phyloP scores from a whole-genome alignment of 495 filamentous ascomycete genomes.

The Lophium mytilinum region DNA sequence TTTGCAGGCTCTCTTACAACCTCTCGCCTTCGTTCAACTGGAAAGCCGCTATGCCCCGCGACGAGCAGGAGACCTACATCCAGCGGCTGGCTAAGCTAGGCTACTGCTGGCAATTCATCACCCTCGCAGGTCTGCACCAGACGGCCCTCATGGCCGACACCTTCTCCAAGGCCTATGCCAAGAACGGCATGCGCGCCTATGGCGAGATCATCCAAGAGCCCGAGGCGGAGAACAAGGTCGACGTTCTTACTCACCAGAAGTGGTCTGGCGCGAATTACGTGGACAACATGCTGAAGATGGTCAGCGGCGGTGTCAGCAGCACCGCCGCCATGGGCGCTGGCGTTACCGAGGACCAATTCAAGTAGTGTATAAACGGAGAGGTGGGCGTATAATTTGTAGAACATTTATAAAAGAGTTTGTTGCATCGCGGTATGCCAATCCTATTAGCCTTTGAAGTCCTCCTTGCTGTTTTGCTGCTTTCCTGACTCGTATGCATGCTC shows the following conservation, averaged over 20 bases:
- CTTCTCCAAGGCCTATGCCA: conserved; percentile 74
- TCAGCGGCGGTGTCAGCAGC: conserved; percentile 81
- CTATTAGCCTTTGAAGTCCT: no score
- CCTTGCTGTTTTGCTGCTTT: no score
- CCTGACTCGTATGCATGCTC: no score
- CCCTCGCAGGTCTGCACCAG: conserved; percentile 92
- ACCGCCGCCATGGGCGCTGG: conserved; percentile 96
- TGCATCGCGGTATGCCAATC: no score
- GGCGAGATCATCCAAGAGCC: conserved; percentile 96
- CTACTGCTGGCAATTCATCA: conserved; percentile 99
- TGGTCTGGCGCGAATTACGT: conserved; percentile 94
- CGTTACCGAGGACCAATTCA: conserved; percentile 96
- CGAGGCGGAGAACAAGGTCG: conserved; percentile 81
- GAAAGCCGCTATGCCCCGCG: conserved; percentile 90
- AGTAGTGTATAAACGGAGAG: conserved; percentile 20
- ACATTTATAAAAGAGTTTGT: no score
- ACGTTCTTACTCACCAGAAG: conserved; percentile 98
- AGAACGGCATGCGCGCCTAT: conserved; percentile 90
- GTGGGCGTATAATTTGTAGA: no score
- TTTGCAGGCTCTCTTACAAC: conserved; percentile 78
- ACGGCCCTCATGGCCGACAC: conserved; percentile 83
- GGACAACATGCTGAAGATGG: conserved; percentile 94
- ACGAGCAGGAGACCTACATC: conserved; percentile 97
- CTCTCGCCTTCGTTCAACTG: conserved; percentile 98
- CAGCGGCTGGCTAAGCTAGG: conserved; percentile 74